phyloP scores from a whole-genome alignment of 2,329 filamentous ascomycete species.

The Aspergillus sp. region DNA sequence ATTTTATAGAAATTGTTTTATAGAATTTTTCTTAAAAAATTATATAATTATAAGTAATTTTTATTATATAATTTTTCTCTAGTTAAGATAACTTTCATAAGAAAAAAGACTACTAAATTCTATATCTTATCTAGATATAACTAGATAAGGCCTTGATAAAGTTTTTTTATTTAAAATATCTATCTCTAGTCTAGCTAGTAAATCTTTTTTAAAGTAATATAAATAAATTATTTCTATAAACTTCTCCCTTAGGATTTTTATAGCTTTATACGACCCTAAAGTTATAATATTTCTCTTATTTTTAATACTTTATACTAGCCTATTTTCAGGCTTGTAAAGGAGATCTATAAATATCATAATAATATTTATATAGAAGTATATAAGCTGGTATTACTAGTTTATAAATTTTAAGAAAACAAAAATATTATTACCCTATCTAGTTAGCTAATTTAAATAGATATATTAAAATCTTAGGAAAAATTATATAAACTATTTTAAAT shows the following conservation, averaged over 20 bases:
- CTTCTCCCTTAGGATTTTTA: not conserved
- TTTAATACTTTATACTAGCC: not conserved
- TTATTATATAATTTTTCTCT: too few relatives aligned
- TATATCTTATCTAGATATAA: not conserved
- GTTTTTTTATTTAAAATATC: not conserved
- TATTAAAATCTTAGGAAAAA: too few relatives aligned
- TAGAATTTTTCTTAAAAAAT: too few relatives aligned
- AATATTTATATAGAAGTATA: not conserved
- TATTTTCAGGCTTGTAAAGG: not conserved
- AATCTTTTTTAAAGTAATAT: not conserved
- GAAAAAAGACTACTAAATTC: not conserved
- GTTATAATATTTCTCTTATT: constrained; percentile 2
- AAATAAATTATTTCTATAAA: not conserved
- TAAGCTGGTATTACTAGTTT: not conserved
- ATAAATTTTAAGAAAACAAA: not conserved
- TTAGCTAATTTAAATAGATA: too few relatives aligned
- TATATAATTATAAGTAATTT: too few relatives aligned
- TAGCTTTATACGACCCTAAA: not conserved
- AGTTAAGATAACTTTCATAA: too few relatives aligned
- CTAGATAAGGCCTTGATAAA: not conserved
- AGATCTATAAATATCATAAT: not conserved
- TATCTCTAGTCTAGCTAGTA: not conserved
- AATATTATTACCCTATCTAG: too few relatives aligned
- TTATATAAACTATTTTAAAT: too few relatives aligned
- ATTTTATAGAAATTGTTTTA: too few relatives aligned